A percentile compares a stretch with the other conserved stretches of the same genome.
These are phyloP conservation scores for Scutellaria galericulata DNA, from an alignment of 257 asterid species.

Conservation along the genomic window DNA sequence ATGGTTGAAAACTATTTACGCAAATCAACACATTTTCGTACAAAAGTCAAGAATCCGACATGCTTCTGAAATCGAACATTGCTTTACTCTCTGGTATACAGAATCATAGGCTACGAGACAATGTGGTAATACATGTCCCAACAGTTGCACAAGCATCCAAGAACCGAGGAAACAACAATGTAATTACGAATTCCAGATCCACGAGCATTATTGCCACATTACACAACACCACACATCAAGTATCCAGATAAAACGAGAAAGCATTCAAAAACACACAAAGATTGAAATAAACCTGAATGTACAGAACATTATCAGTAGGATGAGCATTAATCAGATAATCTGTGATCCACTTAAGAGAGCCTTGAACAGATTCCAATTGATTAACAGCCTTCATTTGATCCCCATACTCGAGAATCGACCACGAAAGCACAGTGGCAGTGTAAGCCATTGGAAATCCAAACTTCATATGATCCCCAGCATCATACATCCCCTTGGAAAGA, in stretches of 20 bases:
- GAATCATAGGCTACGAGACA: neutral
- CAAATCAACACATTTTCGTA: too few species aligned
- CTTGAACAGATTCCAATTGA: conserved; percentile 72
- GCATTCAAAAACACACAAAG: neutral
- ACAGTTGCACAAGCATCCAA: conserved; percentile 4
- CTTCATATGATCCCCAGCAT: conserved; percentile 97
- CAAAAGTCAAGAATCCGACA: neutral
- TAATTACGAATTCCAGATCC: neutral
- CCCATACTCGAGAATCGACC: conserved; percentile 96
- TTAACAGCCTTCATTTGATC: conserved; percentile 77
- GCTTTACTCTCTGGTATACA: neutral
- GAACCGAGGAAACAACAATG: neutral
- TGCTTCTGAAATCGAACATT: neutral
- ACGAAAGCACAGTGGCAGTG: conserved; percentile 91
- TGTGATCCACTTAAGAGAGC: conserved; percentile 85
- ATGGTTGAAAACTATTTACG: too few species aligned
- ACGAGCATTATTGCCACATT: neutral
- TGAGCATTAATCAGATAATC: conserved; percentile 84
- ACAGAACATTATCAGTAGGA: conserved; percentile 74
- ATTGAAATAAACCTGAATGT: conserved; percentile 67
- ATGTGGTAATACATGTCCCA: conserved; percentile 1
- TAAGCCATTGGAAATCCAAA: conserved; percentile 96
- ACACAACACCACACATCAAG: too few species aligned
- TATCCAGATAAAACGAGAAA: neutral
- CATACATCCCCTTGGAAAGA: conserved; percentile 94